A percentile compares a stretch with the other conserved stretches of the same genome.
phyloP scores from a whole-genome alignment of 1,139 yeast genomes.

The Meyerozyma guilliermondii region DNA sequence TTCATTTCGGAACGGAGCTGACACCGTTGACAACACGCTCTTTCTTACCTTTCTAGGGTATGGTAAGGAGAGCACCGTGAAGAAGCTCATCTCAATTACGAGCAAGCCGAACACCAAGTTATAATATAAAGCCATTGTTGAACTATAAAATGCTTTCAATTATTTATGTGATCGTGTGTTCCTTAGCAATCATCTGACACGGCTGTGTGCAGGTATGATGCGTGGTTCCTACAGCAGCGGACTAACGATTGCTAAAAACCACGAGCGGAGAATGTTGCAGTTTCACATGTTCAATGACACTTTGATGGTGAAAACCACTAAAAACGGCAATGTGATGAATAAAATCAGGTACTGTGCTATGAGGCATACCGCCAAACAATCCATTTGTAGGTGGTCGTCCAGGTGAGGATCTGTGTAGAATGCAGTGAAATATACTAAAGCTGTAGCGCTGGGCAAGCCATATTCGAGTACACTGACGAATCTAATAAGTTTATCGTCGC shows the following conservation, averaged over 20 bases:
- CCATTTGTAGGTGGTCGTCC: slow-evolving; percentile 69
- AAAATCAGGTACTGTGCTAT: slow-evolving; percentile 63
- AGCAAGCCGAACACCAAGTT: slow-evolving; percentile 70
- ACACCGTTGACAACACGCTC: slow-evolving; percentile 56
- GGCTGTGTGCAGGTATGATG: neutral
- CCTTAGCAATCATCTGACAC: neutral
- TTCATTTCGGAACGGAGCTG: slow-evolving; percentile 67
- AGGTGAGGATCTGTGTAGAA: slow-evolving; percentile 66
- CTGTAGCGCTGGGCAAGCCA: slow-evolving; percentile 84
- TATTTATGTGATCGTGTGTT: neutral
- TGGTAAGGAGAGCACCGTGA: slow-evolving; percentile 79
- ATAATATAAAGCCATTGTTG: slow-evolving; percentile 66
- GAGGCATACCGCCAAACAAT: slow-evolving; percentile 70
- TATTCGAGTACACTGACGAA: slow-evolving; percentile 73
- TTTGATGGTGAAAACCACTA: slow-evolving; percentile 53
- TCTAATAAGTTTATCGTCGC: slow-evolving; percentile 44
- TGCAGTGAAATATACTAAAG: slow-evolving; percentile 79
- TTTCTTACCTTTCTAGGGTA: slow-evolving; percentile 73
- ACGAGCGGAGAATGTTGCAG: neutral
- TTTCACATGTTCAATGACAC: slow-evolving; percentile 29
- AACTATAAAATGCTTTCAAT: neutral
- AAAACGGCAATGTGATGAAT: slow-evolving; percentile 59
- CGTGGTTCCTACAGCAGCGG: neutral
- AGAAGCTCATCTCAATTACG: slow-evolving; percentile 73
- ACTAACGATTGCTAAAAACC: neutral